Evolutionary conservation across 345 rosid species (phyloP), one percentile per base, ranked within the genome.

Genomic region (Boechera retrofracta): DNA sequence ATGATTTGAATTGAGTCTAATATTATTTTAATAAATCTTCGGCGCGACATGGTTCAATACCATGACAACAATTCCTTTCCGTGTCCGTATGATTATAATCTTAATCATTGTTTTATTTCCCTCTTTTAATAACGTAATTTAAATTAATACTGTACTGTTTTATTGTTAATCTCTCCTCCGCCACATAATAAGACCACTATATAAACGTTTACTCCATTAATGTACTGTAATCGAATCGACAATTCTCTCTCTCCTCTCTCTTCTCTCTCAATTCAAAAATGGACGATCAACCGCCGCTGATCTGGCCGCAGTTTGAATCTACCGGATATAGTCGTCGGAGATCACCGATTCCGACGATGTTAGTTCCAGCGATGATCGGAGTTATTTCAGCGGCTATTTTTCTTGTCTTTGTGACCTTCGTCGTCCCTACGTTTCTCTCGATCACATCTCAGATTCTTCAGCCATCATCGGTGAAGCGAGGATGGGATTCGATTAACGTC

Each of bases 401-500:
- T 9, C 83, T 91, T 9, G 1, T 87, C 28, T 61, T 91, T 45
- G 51, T 84, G 4, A 82, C 80, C 78, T 68, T 83, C 28, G 72
- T 75, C 1, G 21, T 87, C 35, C 91, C 89, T 73, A 79, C 86
- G 1, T 47, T 90, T 67, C 67, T 88, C 64, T 82, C 89, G 2
- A 2, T 58, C 77, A 69, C 88, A 55, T 53, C 82, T 56, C 87
- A 85, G 18, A 83, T 86, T 69, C 67, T 82, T 11, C 81, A 84
- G 13, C 85, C 89, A 47, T 6, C 51, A 24, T 45, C 80, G 0
- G 85, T 88, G 26, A 88, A 85, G 82, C 82, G 64, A 68, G 82
- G 93, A 44, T 91, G 90, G 97, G 97, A 93, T 62, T 82, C 91
- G 0, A 79, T 91, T 64, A 91, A 82, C 73, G 56, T 91, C 4